phyloP scores from a whole-genome alignment of 2,329 filamentous ascomycete genomes.

The Fusarium napiforme region DNA sequence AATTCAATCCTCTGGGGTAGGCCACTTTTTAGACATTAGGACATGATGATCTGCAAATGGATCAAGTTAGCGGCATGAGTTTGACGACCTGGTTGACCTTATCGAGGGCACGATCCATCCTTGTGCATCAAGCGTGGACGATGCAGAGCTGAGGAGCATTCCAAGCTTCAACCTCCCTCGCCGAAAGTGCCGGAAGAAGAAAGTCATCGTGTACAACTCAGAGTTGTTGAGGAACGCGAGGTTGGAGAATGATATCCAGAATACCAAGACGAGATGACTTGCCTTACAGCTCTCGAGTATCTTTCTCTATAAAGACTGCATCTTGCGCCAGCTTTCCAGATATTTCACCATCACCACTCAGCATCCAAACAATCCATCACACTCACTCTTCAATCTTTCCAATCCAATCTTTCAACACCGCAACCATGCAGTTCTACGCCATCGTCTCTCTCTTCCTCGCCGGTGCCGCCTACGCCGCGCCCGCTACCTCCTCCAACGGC shows the following conservation, averaged over 20 bases:
- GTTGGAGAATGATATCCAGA: background rate
- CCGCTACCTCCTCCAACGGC: background rate
- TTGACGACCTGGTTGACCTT: background rate
- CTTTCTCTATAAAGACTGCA: background rate
- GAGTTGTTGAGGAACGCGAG: background rate
- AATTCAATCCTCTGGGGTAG: background rate
- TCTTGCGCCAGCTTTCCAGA: background rate
- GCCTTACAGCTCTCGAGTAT: fast-evolving
- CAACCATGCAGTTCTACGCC: background rate
- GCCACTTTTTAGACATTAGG: background rate
- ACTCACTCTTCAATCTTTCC: background rate
- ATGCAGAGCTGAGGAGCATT: background rate
- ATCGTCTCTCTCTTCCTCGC: background rate
- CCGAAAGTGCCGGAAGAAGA: background rate
- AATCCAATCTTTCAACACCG: background rate
- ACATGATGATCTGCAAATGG: background rate
- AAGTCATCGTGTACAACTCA: background rate
- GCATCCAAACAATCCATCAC: background rate
- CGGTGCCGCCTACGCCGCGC: background rate
- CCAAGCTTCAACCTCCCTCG: background rate
- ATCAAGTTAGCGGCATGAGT: fast-evolving
- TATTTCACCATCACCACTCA: background rate
- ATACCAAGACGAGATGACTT: background rate
- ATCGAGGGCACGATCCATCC: background rate
- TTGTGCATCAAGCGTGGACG: background rate